These are phyloP conservation scores for Lactarius quietus DNA, from an alignment of 768 basidiomycete species.

Conservation along the genomic window DNA sequence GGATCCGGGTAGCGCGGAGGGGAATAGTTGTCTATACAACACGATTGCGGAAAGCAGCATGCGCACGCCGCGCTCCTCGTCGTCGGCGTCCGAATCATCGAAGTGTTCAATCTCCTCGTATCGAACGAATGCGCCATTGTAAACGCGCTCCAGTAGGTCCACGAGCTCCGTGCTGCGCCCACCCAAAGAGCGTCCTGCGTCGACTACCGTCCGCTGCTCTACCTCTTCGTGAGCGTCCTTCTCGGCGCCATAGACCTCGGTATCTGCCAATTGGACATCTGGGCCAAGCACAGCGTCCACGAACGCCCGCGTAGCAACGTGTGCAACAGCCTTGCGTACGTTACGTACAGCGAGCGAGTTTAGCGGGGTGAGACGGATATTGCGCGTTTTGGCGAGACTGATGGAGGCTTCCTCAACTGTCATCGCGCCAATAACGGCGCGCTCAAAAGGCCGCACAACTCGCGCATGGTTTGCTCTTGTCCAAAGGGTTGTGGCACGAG, in stretches of 20 bases:
- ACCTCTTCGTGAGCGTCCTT: constrained; percentile 35
- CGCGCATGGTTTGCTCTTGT: constrained; percentile 34
- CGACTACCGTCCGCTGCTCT: constrained; percentile 48
- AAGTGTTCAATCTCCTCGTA: constrained; percentile 31
- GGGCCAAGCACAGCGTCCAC: constrained; percentile 40
- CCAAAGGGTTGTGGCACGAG: constrained; percentile 48
- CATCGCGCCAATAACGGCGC: constrained; percentile 50
- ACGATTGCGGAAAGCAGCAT: constrained; percentile 58
- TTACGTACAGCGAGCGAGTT: constrained; percentile 48
- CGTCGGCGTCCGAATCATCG: constrained; percentile 21
- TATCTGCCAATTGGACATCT: constrained; percentile 16
- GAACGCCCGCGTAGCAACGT: constrained; percentile 54
- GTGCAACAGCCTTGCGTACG: constrained; percentile 50
- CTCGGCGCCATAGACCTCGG: constrained; percentile 32
- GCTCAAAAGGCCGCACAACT: constrained; percentile 45
- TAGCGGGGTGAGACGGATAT: constrained; percentile 36
- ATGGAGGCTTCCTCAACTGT: constrained; percentile 51
- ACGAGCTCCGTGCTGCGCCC: constrained; percentile 54
- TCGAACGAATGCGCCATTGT: constrained; percentile 28
- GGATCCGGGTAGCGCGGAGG: constrained; percentile 28
- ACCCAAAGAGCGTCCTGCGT: constrained; percentile 60
- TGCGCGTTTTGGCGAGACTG: constrained; percentile 34
- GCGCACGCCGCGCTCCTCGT: constrained; percentile 50
- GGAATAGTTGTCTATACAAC: constrained; percentile 60
- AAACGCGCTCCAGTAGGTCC: constrained; percentile 49